These are phyloP conservation scores for Alternaria alternata DNA, from an alignment of 2,329 filamentous ascomycete genomes.

Conservation along the genomic window DNA sequence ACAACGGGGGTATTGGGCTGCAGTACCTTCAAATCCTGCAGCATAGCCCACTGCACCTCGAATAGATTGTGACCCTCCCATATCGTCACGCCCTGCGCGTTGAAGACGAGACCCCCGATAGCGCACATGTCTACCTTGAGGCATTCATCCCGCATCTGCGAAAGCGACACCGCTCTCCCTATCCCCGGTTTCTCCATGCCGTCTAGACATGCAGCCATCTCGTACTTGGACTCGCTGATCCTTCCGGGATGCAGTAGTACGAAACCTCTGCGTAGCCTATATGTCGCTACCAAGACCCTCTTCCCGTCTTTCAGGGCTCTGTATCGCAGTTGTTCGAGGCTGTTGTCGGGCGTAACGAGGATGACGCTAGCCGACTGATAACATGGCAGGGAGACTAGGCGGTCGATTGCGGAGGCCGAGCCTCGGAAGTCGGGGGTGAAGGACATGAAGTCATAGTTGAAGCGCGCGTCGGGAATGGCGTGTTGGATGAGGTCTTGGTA, in stretches of 20 bases:
- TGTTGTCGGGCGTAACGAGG: slow-evolving; percentile 57
- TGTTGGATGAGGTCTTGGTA: slow-evolving; percentile 50
- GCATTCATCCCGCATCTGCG: slow-evolving; percentile 44
- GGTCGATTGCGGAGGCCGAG: slow-evolving; percentile 46
- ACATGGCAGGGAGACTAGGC: slow-evolving; percentile 41
- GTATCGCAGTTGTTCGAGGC: slow-evolving; percentile 53
- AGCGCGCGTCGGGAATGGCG: slow-evolving; percentile 55
- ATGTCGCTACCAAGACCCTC: slow-evolving; percentile 53
- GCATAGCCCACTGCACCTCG: slow-evolving; percentile 56
- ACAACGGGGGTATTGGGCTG: slow-evolving; percentile 36
- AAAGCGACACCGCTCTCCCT: slow-evolving; percentile 47
- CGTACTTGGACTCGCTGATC: slow-evolving; percentile 38
- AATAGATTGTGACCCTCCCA: slow-evolving; percentile 55
- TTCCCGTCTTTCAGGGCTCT: slow-evolving; percentile 54
- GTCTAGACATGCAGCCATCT: slow-evolving; percentile 53
- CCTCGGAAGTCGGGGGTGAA: slow-evolving; percentile 56
- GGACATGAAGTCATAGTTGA: slow-evolving; percentile 54
- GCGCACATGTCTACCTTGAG: slow-evolving; percentile 49
- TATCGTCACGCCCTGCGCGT: slow-evolving; percentile 49
- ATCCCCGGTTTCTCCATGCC: slow-evolving; percentile 54
- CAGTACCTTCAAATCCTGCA: slow-evolving; percentile 48
- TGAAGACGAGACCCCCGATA: slow-evolving; percentile 54
- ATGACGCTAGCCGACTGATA: slow-evolving; percentile 46
- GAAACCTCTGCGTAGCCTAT: slow-evolving; percentile 54
- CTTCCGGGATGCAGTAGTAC: slow-evolving; percentile 51